phyloP scores from a whole-genome alignment of 768 basidiomycete species.

The Tylopilus subfusipes region DNA sequence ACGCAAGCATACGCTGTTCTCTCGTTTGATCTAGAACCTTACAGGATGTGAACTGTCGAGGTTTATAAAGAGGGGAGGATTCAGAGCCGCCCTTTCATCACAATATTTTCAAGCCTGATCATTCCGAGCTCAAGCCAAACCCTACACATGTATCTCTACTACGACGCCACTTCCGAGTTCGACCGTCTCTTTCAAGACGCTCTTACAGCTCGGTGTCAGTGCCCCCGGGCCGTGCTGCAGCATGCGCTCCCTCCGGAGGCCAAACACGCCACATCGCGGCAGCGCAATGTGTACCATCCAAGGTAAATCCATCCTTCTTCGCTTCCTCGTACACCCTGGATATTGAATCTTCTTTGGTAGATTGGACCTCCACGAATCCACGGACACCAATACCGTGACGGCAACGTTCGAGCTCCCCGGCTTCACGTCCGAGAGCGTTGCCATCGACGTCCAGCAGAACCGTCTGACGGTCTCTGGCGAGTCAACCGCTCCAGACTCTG shows the following conservation, averaged over 20 bases:
- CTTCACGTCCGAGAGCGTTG: constrained; percentile 45
- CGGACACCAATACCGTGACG: constrained; percentile 40
- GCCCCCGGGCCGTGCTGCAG: no score
- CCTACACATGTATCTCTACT: no score
- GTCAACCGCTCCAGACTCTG: constrained; percentile 28
- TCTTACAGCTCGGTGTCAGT: no score
- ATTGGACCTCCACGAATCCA: constrained; percentile 43
- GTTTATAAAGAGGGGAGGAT: constrained; percentile 6
- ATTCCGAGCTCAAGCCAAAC: no score
- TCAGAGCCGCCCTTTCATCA: background rate
- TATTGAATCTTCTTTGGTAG: no score
- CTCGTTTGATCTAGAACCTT: background rate
- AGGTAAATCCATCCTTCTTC: no score
- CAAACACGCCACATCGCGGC: no score
- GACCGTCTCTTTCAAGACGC: no score
- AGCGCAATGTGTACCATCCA: no score
- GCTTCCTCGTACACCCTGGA: no score
- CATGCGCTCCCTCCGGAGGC: no score
- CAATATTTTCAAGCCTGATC: background rate
- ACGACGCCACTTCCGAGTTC: no score
- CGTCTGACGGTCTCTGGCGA: constrained; percentile 48
- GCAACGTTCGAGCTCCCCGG: constrained; percentile 57
- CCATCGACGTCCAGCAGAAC: constrained; percentile 45
- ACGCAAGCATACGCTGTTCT: background rate
- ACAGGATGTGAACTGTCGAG: background rate